Conservation (phyloP, 1,284 basidiomycete species). For the Melampsora larici-populina region DNA sequence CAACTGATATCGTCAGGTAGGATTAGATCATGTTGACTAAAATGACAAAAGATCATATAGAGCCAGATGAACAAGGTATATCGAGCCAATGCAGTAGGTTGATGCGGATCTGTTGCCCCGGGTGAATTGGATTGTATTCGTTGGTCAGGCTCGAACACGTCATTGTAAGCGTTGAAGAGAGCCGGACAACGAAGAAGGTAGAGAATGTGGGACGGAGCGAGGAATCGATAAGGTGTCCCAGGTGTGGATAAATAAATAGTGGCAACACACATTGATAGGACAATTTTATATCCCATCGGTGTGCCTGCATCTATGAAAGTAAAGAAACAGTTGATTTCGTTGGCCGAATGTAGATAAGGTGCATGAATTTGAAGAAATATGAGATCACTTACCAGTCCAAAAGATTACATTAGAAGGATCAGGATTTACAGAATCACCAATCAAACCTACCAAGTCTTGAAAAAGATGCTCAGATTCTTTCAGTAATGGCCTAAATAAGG, state of each 20-base stretch:
- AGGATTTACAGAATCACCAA: neutral
- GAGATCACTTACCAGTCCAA: constrained; percentile 3
- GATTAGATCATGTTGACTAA: neutral
- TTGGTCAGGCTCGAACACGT: neutral
- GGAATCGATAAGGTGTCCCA: constrained; percentile 3
- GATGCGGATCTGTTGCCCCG: neutral
- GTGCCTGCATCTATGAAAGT: neutral
- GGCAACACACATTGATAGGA: constrained; percentile 9
- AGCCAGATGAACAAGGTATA: constrained; percentile 4
- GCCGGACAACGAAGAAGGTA: neutral
- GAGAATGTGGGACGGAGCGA: neutral
- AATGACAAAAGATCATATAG: constrained; percentile 11
- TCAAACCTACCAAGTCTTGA: neutral
- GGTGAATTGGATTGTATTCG: neutral
- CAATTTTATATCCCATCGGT: neutral
- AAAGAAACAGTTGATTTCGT: neutral
- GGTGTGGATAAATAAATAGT: neutral
- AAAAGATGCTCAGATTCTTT: neutral
- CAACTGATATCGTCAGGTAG: constrained; percentile 1
- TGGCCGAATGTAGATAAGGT: neutral
- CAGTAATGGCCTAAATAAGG: constrained; percentile 1
- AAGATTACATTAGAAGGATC: neutral
- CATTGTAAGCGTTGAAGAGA: neutral
- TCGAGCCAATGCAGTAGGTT: neutral
- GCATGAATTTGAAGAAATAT: neutral